phyloP scores from a whole-genome alignment of 441 rosid species.

The Populus tomentosa region DNA sequence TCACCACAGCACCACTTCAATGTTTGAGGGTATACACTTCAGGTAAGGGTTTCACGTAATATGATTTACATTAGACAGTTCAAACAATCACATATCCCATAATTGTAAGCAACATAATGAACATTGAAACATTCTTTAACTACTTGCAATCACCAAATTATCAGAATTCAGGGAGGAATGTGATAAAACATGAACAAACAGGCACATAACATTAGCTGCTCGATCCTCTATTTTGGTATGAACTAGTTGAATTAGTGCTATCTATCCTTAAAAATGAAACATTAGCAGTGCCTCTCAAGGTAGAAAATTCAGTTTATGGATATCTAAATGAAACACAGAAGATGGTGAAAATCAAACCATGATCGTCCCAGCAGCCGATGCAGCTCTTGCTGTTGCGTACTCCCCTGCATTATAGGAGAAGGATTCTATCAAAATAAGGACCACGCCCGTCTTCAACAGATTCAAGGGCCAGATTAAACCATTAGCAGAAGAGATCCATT shows the following conservation, averaged over 20 bases:
- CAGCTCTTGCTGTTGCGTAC: slow-evolving; percentile 73
- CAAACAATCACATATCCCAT: not conserved
- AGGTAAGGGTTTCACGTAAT: not conserved
- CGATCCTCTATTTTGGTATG: not conserved
- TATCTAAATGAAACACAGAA: not conserved
- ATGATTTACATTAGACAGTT: not conserved
- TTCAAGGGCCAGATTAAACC: not conserved
- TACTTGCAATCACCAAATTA: not conserved
- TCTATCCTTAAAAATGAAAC: not conserved
- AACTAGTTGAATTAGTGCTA: not conserved
- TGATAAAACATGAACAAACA: not conserved
- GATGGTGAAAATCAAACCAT: slow-evolving; percentile 42
- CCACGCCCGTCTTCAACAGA: not conserved
- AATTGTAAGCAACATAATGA: not conserved
- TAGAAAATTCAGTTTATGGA: not conserved
- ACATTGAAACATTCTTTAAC: not conserved
- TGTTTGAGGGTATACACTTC: not conserved
- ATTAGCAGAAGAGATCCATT: not conserved
- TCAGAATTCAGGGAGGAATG: not conserved
- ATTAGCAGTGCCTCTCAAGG: not conserved
- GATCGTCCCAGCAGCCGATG: slow-evolving; percentile 66
- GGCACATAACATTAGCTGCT: not conserved
- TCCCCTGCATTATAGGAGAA: slow-evolving; percentile 46
- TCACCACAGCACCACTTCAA: not conserved
- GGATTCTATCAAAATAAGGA: not conserved